Evolutionary conservation across 139 green algal species (phyloP).

Genomic region (Micractinium conductrix): DNA sequence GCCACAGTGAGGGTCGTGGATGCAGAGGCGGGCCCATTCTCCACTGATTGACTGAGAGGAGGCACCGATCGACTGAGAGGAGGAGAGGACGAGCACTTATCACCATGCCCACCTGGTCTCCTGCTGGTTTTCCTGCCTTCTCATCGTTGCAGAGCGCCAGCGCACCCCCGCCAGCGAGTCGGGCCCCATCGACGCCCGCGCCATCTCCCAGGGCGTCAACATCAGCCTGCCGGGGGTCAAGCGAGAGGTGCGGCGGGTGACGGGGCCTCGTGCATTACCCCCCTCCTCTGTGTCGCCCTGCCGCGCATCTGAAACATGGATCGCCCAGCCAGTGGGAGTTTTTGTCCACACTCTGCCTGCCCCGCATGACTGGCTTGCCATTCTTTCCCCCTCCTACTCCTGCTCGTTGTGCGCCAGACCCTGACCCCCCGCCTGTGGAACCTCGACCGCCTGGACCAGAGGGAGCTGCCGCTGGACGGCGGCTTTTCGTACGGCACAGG

Average conservation of each 20-base stretch:
- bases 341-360: no score
- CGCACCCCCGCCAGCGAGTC: neutral
- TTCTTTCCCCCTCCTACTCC: neutral
- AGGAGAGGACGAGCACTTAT: neutral
- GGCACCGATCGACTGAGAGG: no score
- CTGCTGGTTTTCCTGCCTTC: neutral
- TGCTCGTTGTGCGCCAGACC: constrained; percentile 1
- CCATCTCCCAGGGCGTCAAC: constrained; percentile 6
- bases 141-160: constrained; percentile 4
- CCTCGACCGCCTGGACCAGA: constrained; percentile 78
- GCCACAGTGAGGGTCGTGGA: neutral
- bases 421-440: constrained; percentile 59
- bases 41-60: constrained; percentile 24
- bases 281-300: no score
- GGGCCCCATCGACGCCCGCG: neutral
- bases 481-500: constrained; percentile 39
- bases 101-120: neutral
- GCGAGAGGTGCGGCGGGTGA: neutral
- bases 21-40: neutral
- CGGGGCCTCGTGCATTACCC: no score
- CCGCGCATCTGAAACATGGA: no score
- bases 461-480: constrained; percentile 63
- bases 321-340: no score
- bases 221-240: constrained; percentile 8
- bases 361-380: neutral